Evolutionary conservation across 129 eudicot genomes (phyloP).

Genomic region (Pittosporum tobira): DNA sequence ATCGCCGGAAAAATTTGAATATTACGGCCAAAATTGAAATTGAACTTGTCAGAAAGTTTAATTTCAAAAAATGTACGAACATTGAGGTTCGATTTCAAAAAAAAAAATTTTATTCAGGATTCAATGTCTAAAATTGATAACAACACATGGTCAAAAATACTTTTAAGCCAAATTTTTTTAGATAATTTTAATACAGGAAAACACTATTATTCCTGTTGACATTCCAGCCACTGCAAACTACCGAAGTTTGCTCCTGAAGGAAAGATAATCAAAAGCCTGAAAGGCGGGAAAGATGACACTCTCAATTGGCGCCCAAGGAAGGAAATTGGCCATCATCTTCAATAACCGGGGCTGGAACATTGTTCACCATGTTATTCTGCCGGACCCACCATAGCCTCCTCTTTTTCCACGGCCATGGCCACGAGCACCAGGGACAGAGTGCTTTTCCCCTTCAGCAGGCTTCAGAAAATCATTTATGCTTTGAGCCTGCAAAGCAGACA

Average conservation of each 20-base stretch:
- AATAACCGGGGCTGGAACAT: slow-evolving; percentile 43
- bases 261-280: too few species aligned
- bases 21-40: too few species aligned
- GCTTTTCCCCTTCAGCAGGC: slow-evolving; percentile 61
- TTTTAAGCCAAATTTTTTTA: slow-evolving; percentile 1
- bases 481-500: slow-evolving; percentile 29
- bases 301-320: slow-evolving; percentile 51
- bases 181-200: slow-evolving; percentile 14
- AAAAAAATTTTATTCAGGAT: too few species aligned
- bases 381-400: slow-evolving; percentile 22
- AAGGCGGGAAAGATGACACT: not conserved
- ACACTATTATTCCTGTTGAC: slow-evolving; percentile 14
- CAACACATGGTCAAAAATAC: too few species aligned
- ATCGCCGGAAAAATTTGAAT: too few species aligned
- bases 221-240: slow-evolving; percentile 6
- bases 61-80: too few species aligned
- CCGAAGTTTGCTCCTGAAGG: not conserved
- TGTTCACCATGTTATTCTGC: slow-evolving; percentile 24
- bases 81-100: too few species aligned
- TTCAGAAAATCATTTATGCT: slow-evolving; percentile 79
- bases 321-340: slow-evolving; percentile 73
- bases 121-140: too few species aligned
- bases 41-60: too few species aligned
- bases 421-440: slow-evolving; percentile 32
- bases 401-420: slow-evolving; percentile 55